Evolutionary conservation across 495 filamentous ascomycete genomes (phyloP), one percentile per base, ranked within the genome.

Genomic region (Talaromyces adpressus): DNA sequence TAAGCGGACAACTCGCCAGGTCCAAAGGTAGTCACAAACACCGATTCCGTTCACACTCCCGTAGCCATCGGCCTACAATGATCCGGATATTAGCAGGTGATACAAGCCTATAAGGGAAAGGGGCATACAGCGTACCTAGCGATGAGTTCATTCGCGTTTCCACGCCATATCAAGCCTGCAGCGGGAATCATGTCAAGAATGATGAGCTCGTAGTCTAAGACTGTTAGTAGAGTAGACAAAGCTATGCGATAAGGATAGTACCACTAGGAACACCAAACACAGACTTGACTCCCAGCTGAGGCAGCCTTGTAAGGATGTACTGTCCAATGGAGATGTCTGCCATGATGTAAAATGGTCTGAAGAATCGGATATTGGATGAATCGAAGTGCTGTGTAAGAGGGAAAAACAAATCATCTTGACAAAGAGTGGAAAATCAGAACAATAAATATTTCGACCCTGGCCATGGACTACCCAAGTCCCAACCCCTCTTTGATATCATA

Each of bases 11-110:
- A 12, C 12, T 62, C 61, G 16, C 61, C 61, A 25, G 61, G 61
- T n/a, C 45, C 61, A 25, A 62, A 62, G 30, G 61, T 62, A 25
- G 61, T 62, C 6, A 62, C 61, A 22, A 62, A 62, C 61, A 57
- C 47, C 61, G 27, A 41, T 20, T 6, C 61, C 61, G 14, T 62
- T 62, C 6, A 51, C 34, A 29, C 61, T 20, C 8, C 49, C 61
- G 52, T 62, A 62, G 14, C 61, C 61, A 36, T 62, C 61, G 16
- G 57, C 57, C 57, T 60, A 4, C 5, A 22, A 27, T 36, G 9
- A 41, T 6, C 8, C 5, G 16, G 12, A 1, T 60, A 16, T 22
- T 36, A 45, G 22, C 8, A 6, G n/a, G n/a, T n/a, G n/a, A n/a
- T n/a, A n/a, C n/a, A n/a, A n/a, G n/a, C n/a, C n/a, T n/a, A n/a